Percentiles rank a stretch among this genome's conserved stretches.
phyloP scores from a whole-genome alignment of 2,329 filamentous ascomycete species.

The Onygenales sp. region DNA sequence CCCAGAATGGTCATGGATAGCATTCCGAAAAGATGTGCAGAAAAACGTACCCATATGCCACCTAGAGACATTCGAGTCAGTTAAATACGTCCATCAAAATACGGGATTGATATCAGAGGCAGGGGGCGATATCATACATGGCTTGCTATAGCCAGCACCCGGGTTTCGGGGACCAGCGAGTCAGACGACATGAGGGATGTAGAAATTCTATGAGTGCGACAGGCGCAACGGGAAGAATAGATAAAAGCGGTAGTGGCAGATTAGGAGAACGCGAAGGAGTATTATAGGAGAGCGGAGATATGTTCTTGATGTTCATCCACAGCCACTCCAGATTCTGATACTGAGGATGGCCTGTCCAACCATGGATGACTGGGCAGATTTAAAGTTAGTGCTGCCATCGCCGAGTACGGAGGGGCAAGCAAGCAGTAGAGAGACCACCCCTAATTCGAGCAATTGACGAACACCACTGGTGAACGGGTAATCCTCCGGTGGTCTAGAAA shows the following conservation, averaged over 20 bases:
- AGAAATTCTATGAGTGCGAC: not conserved
- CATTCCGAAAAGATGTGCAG: not conserved
- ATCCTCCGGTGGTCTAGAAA: too few relatives aligned
- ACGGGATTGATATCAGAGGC: not conserved
- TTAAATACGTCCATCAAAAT: conserved; percentile 12
- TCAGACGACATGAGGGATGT: conserved; percentile 22
- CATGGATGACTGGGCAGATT: not conserved
- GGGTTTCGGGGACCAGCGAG: conserved; percentile 47
- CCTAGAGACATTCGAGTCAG: conserved; percentile 34
- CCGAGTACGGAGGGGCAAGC: not conserved
- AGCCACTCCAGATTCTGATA: not conserved
- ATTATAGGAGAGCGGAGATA: not conserved
- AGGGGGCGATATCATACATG: conserved; percentile 58
- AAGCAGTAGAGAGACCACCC: too few relatives aligned
- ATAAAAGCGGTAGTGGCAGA: not conserved
- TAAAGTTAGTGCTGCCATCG: not conserved
- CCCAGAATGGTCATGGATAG: not conserved
- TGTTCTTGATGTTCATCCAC: not conserved
- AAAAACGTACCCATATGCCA: conserved; percentile 32
- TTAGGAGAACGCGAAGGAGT: not conserved
- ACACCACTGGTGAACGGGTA: too few relatives aligned
- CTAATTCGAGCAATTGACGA: too few relatives aligned
- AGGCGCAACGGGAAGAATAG: not conserved
- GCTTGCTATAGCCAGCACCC: conserved; percentile 81
- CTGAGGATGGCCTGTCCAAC: not conserved